Conservation (phyloP, 331 rosid species). For the Pyrus hybrid region DNA sequence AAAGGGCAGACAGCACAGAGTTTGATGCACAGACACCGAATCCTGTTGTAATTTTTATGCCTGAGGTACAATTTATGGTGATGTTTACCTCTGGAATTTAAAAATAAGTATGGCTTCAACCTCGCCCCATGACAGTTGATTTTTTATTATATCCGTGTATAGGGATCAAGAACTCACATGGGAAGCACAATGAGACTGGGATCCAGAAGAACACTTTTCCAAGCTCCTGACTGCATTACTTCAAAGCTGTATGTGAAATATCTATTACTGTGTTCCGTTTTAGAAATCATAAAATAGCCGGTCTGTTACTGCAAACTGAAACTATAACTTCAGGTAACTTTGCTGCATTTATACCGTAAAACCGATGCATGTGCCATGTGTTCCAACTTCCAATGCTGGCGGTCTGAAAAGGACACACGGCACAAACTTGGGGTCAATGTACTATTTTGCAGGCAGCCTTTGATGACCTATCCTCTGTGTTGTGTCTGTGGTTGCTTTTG, state of each 20-base stretch:
- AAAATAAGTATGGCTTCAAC: not conserved
- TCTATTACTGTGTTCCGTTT: conserved; percentile 8
- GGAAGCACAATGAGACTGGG: conserved; percentile 99
- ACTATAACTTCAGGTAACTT: not conserved
- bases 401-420: not conserved
- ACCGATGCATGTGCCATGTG: not conserved
- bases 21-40: conserved; percentile 67
- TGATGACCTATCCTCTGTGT: not conserved
- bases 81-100: not conserved
- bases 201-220: conserved; percentile 82
- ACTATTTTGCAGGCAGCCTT: not conserved
- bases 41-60: conserved; percentile 97
- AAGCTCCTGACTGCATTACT: conserved; percentile 68
- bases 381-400: not conserved
- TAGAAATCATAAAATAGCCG: not conserved
- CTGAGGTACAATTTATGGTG: conserved; percentile 55
- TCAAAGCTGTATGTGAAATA: conserved; percentile 73
- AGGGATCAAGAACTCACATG: conserved; percentile 98
- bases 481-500: not conserved
- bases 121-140: not conserved
- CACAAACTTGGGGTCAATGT: not conserved
- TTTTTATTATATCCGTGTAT: not conserved
- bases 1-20: conserved; percentile 81
- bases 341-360: not conserved
- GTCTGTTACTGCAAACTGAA: not conserved